Evolutionary conservation across 2,329 filamentous ascomycete genomes (phyloP).

Genomic region (Aureobasidium sp.): DNA sequence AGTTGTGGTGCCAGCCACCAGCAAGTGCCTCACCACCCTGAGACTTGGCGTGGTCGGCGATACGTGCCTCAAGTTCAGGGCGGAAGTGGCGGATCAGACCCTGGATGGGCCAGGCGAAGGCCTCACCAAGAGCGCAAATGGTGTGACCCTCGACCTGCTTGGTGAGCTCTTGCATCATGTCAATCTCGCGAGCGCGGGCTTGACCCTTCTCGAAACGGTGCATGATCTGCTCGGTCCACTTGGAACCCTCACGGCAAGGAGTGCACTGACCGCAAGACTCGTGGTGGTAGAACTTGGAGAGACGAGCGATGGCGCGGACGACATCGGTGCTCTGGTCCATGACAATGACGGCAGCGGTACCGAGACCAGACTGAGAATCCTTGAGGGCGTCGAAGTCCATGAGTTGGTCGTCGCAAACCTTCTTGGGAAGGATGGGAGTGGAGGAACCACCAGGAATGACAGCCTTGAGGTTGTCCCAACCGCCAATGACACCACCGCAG

Average conservation of each 20-base stretch:
- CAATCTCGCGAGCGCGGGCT: constrained; percentile 85
- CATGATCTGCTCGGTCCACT: constrained; percentile 99
- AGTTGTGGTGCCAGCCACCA: constrained; percentile 78
- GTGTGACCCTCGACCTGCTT: constrained; percentile 99
- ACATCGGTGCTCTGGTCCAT: constrained; percentile 99
- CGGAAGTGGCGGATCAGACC: constrained; percentile 97
- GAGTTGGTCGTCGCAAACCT: constrained; percentile 83
- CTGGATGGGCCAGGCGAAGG: constrained; percentile 97
- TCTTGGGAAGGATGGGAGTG: constrained; percentile 88
- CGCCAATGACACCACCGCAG: constrained; percentile 91
- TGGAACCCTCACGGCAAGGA: constrained; percentile 96
- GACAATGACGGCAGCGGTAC: constrained; percentile 95
- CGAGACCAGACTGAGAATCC: constrained; percentile 93
- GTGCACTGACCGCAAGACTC: constrained; percentile 98
- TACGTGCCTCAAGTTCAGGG: constrained; percentile 86
- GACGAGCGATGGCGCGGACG: constrained; percentile 83
- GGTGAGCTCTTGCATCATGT: constrained; percentile 98
- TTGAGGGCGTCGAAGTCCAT: constrained; percentile 99
- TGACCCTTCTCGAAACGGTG: constrained; percentile 86
- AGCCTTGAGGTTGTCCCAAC: constrained; percentile 95
- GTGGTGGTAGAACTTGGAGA: constrained; percentile 96
- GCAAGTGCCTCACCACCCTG: constrained; percentile 68
- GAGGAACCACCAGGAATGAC: constrained; percentile 95
- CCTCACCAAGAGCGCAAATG: constrained; percentile 95
- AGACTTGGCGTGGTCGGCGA: constrained; percentile 70